A percentile compares a stretch with the other conserved stretches of the same genome.
Conservation (phyloP, 176 grass and related monocot species). For the Ensete glaucum region DNA sequence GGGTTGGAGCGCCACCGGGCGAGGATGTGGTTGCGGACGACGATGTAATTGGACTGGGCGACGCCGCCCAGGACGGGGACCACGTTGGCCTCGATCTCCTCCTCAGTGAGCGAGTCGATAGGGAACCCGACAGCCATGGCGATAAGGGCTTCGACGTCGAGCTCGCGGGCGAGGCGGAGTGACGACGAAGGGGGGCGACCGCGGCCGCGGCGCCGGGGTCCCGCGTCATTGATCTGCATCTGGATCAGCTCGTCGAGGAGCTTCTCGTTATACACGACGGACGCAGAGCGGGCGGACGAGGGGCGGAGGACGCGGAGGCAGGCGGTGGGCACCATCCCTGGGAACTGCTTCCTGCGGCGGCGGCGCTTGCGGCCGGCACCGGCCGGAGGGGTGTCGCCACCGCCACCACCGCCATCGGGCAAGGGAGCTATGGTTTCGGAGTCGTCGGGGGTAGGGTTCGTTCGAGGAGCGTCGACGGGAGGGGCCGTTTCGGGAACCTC, state of each 20-base stretch:
- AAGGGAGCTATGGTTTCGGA: slow-evolving; percentile 2
- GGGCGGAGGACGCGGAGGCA: slow-evolving; percentile 49
- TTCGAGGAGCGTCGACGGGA: slow-evolving; percentile 28
- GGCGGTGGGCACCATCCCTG: slow-evolving; percentile 71
- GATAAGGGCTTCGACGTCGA: slow-evolving; percentile 88
- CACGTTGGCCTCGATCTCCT: slow-evolving; percentile 70
- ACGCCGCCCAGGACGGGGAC: slow-evolving; percentile 59
- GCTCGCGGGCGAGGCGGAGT: slow-evolving; percentile 74
- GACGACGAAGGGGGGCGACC: slow-evolving; percentile 73
- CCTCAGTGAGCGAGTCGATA: slow-evolving; percentile 73
- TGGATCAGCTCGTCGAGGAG: slow-evolving; percentile 24
- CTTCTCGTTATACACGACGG: slow-evolving; percentile 24
- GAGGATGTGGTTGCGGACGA: slow-evolving; percentile 89
- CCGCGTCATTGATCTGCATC: slow-evolving; percentile 25
- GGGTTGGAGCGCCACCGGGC: slow-evolving; percentile 85
- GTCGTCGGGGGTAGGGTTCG: slow-evolving; percentile 14
- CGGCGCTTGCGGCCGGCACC: slow-evolving; percentile 39
- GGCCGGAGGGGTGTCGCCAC: not conserved
- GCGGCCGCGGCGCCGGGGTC: slow-evolving; percentile 27
- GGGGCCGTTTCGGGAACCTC: slow-evolving; percentile 18
- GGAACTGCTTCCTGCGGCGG: slow-evolving; percentile 95
- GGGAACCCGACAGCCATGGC: slow-evolving; percentile 79
- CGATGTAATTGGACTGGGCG: slow-evolving; percentile 79
- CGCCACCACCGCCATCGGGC: no score
- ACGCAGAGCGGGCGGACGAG: slow-evolving; percentile 25